A percentile compares a stretch with the other conserved stretches of the same genome.
These are phyloP conservation scores for Malania oleifera DNA, from an alignment of 164 flowering plant genomes.

Conservation along the genomic window DNA sequence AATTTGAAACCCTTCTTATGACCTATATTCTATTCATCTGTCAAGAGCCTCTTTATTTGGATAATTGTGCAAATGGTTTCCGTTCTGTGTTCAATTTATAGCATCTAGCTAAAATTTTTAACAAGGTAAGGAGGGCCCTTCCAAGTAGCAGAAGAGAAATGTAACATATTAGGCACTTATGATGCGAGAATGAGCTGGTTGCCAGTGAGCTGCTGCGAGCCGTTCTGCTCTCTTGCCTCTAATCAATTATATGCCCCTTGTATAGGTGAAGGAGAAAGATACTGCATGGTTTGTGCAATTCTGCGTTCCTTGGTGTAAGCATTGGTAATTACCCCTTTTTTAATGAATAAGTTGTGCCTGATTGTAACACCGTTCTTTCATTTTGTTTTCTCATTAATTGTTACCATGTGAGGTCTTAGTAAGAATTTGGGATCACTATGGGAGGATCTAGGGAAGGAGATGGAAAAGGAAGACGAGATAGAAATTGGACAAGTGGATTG, in stretches of 20 bases:
- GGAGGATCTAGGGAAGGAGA: constrained; percentile 80
- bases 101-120: too few species aligned
- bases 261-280: constrained; percentile 92
- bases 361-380: not conserved
- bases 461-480: constrained; percentile 92
- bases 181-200: too few species aligned
- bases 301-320: constrained; percentile 99
- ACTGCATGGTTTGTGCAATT: constrained; percentile 94
- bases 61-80: too few species aligned
- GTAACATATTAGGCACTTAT: too few species aligned
- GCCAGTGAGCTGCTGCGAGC: too few species aligned
- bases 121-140: too few species aligned
- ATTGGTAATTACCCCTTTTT: constrained; percentile 56
- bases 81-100: too few species aligned
- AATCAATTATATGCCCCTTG: constrained; percentile 7
- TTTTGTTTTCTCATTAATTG: constrained; percentile 4
- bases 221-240: too few species aligned
- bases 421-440: constrained; percentile 89
- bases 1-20: too few species aligned
- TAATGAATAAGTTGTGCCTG: not conserved
- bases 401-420: constrained; percentile 35
- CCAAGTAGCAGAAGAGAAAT: too few species aligned
- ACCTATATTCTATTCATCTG: too few species aligned
- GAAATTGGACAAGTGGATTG: constrained; percentile 97
- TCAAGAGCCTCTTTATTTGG: too few species aligned